Evolutionary conservation across 148 eudicot species (phyloP).

Genomic region (Chenopodium suecicum): DNA sequence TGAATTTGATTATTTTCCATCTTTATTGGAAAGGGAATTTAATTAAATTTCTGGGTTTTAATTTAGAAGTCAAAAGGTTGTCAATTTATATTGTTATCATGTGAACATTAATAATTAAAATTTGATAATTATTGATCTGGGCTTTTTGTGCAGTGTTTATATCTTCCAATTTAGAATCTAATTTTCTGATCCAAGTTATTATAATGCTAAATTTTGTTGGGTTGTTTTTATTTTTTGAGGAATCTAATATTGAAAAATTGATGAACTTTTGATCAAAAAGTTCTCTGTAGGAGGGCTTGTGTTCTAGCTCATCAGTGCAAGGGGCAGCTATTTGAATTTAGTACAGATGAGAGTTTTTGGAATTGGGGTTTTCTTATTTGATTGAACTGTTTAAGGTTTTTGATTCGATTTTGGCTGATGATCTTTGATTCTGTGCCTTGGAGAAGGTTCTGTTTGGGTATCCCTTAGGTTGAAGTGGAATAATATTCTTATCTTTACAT

Average conservation of each 20-base stretch:
- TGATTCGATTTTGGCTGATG: constrained; percentile 21
- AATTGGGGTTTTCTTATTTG: constrained; percentile 34
- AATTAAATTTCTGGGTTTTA: constrained; percentile 21
- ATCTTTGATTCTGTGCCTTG: constrained; percentile 10
- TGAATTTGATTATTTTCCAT: neutral
- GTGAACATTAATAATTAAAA: neutral
- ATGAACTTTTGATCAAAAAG: neutral
- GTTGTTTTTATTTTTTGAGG: constrained; percentile 9
- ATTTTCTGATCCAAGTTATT: neutral
- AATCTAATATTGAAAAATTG: constrained; percentile 5
- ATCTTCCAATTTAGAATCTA: neutral
- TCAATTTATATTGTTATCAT: constrained; percentile 13
- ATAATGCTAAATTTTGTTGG: neutral
- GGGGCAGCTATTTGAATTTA: neutral
- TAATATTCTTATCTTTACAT: neutral
- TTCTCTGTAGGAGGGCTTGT: constrained; percentile 8
- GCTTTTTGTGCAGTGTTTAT: constrained; percentile 14
- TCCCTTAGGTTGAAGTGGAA: constrained; percentile 22
- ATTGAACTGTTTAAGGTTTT: constrained; percentile 18
- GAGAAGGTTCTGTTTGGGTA: constrained; percentile 18
- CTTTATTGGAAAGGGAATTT: constrained; percentile 5
- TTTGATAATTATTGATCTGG: constrained; percentile 18
- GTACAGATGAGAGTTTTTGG: constrained; percentile 22
- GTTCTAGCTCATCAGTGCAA: constrained; percentile 9
- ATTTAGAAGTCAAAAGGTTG: constrained; percentile 19